These are phyloP conservation scores for Picea engelmannii DNA, from an alignment of 83 land plant genomes.

Conservation along the genomic window DNA sequence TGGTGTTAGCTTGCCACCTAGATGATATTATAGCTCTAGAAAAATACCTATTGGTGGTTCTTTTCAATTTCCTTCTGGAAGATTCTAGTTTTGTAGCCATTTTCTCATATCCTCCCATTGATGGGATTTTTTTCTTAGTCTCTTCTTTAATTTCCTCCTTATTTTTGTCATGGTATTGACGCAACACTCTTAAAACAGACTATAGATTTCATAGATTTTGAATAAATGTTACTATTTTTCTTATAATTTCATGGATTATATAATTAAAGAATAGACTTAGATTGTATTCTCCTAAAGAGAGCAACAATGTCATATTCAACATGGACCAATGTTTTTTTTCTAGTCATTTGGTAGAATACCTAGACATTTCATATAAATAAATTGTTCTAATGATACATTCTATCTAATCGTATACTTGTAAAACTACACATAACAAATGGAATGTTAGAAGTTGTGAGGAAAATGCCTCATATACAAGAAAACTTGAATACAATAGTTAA, in stretches of 20 bases:
- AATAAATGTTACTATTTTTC: neutral
- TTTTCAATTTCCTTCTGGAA: neutral
- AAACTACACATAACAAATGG: too few relatives aligned
- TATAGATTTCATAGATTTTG: neutral
- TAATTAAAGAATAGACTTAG: slow-evolving; percentile 28
- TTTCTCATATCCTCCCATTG: neutral
- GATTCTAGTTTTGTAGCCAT: neutral
- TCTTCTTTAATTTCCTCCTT: slow-evolving; percentile 12
- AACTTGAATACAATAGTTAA: too few relatives aligned
- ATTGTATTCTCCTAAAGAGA: slow-evolving; percentile 23
- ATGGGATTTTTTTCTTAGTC: neutral
- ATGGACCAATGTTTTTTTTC: neutral
- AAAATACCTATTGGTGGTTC: slow-evolving; percentile 39
- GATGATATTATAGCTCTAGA: slow-evolving; percentile 66
- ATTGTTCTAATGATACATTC: too few relatives aligned
- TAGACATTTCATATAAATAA: too few relatives aligned
- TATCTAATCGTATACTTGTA: too few relatives aligned
- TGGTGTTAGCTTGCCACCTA: slow-evolving; percentile 78
- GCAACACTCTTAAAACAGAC: slow-evolving; percentile 27
- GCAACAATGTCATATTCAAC: slow-evolving; percentile 29
- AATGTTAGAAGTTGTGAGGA: too few relatives aligned
- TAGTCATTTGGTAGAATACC: too few relatives aligned
- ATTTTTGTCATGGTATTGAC: slow-evolving; percentile 2
- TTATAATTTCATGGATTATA: slow-evolving; percentile 4
- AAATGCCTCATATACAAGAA: too few relatives aligned